These are phyloP conservation scores for Leishmania lainsoni DNA, from an alignment of 208 protist species.

Conservation along the genomic window DNA sequence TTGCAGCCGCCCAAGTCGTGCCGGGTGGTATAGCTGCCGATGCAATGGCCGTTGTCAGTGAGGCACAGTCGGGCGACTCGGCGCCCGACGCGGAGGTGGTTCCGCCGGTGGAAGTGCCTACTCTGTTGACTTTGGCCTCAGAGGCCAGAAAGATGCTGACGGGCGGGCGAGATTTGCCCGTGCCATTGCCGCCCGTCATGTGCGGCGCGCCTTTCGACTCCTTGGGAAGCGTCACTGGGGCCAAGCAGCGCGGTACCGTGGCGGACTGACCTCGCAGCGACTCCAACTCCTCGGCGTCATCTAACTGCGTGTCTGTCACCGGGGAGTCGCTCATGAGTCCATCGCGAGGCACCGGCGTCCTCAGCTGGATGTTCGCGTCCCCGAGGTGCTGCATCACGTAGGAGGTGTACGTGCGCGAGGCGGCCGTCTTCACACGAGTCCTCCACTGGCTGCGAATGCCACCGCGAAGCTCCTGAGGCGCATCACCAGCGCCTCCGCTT, in stretches of 20 bases:
- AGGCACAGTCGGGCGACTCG: neutral
- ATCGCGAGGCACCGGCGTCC: conserved; percentile 5
- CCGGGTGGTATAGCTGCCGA: neutral
- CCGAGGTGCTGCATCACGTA: conserved; percentile 36
- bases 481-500: neutral
- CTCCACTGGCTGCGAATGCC: conserved; percentile 54
- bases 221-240: conserved; percentile 20
- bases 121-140: neutral
- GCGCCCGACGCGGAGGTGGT: neutral
- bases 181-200: neutral
- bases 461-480: conserved; percentile 27
- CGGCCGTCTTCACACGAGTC: conserved; percentile 29
- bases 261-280: conserved; percentile 43
- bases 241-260: conserved; percentile 31
- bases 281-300: conserved; percentile 45
- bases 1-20: neutral
- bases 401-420: conserved; percentile 36
- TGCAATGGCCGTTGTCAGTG: neutral
- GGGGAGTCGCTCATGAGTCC: neutral
- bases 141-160: neutral
- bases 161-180: neutral
- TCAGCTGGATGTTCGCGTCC: conserved; percentile 17
- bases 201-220: neutral
- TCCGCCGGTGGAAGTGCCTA: neutral
- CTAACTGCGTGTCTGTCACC: conserved; percentile 29